These are phyloP conservation scores for Byssothecium circinans DNA, from an alignment of 2,329 filamentous ascomycete genomes.

Conservation along the genomic window DNA sequence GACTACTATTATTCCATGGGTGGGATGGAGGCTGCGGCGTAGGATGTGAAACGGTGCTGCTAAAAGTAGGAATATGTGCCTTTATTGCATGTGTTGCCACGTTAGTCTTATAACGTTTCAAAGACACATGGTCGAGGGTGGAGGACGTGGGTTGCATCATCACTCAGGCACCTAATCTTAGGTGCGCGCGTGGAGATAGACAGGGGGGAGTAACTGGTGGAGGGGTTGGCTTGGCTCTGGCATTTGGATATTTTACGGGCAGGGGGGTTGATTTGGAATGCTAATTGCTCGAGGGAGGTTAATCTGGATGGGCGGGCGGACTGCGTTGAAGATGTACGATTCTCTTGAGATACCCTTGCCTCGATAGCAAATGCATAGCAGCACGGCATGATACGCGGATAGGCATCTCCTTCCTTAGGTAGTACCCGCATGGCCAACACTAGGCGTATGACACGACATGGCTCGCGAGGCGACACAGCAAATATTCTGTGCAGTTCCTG, in stretches of 20 bases:
- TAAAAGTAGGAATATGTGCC: too few relatives aligned
- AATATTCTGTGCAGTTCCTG: conserved; percentile 4
- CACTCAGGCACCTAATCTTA: background rate
- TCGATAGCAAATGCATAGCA: background rate
- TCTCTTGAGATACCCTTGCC: conserved; percentile 34
- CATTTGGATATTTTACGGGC: conserved; percentile 2
- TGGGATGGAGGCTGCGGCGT: conserved; percentile 33
- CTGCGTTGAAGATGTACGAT: conserved; percentile 12
- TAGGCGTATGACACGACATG: conserved; percentile 22
- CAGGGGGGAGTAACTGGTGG: conserved; percentile 7
- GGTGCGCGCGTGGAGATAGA: background rate
- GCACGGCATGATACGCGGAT: background rate
- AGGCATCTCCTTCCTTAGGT: conserved; percentile 1
- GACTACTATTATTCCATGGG: conserved; percentile 84
- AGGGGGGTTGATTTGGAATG: conserved; percentile 1
- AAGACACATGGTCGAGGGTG: too few relatives aligned
- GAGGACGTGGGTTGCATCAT: background rate
- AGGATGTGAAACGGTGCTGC: background rate
- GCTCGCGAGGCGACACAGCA: conserved; percentile 14
- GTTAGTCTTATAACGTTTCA: conserved; percentile 2
- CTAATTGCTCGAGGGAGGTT: conserved; percentile 4
- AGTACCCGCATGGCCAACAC: conserved; percentile 13
- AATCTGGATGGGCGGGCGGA: conserved; percentile 2
- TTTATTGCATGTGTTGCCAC: background rate
- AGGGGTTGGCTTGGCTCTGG: conserved; percentile 4